A percentile compares a stretch with the other conserved stretches of the same genome.
phyloP scores from a whole-genome alignment of 768 basidiomycete species.

The Dendrothele bispora region DNA sequence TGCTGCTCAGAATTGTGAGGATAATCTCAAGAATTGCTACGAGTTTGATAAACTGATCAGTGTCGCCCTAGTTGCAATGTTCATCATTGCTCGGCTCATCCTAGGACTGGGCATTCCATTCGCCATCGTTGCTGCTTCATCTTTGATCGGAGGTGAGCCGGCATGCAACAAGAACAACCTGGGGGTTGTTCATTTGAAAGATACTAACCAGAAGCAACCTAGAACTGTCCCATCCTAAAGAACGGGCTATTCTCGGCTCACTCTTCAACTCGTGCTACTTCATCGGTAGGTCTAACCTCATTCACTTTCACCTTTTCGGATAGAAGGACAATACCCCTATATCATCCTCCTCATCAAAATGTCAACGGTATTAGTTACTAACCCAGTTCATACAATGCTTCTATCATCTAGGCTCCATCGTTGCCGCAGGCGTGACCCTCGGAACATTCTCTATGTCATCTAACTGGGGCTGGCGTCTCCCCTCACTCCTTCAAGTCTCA shows the following conservation, averaged over 20 bases:
- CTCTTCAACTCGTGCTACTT: constrained; percentile 67
- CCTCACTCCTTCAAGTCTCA: constrained; percentile 56
- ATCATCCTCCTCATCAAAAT: too few relatives aligned
- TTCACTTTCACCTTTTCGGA: too few relatives aligned
- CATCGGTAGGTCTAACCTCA: constrained; percentile 44
- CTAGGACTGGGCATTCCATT: constrained; percentile 62
- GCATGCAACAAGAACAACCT: background rate
- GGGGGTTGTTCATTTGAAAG: background rate
- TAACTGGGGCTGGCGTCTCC: constrained; percentile 73
- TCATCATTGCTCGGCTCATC: constrained; percentile 54
- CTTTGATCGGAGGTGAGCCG: constrained; percentile 52
- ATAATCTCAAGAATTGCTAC: background rate
- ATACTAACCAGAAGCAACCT: constrained; percentile 7
- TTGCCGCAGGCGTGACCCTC: constrained; percentile 60
- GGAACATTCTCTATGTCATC: constrained; percentile 59
- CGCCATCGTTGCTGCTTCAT: constrained; percentile 63
- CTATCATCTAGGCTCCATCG: constrained; percentile 44
- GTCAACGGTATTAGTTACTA: too few relatives aligned
- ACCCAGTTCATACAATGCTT: too few relatives aligned
- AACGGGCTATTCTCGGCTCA: constrained; percentile 64
- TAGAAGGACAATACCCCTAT: too few relatives aligned
- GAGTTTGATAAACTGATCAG: background rate
- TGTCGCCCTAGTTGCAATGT: constrained; percentile 49
- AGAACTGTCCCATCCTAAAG: constrained; percentile 70
- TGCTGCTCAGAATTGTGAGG: constrained; percentile 48